Percentiles rank a stretch among this genome's conserved stretches.
Evolutionary conservation across 305 asterid species (phyloP).

Genomic region (Solanum hybrid): DNA sequence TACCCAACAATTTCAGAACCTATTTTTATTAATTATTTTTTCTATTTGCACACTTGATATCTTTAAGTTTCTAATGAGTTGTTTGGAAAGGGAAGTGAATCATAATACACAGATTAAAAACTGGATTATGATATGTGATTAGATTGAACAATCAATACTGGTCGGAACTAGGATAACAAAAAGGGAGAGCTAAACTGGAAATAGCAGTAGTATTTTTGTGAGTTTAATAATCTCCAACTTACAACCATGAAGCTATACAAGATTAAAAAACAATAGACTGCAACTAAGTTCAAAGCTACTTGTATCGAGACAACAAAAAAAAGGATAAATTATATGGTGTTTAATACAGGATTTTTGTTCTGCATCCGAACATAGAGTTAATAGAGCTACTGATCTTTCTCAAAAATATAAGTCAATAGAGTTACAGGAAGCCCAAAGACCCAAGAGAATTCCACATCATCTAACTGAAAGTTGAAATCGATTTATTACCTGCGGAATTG

Average conservation of each 20-base stretch:
- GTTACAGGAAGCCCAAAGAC: background rate
- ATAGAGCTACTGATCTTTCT: background rate
- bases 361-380: background rate
- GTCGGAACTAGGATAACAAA: background rate
- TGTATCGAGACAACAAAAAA: background rate
- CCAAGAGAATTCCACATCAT: background rate
- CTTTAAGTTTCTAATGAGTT: background rate
- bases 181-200: background rate
- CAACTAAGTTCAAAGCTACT: background rate
- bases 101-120: background rate
- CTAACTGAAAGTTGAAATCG: background rate
- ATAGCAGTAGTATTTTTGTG: background rate
- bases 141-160: background rate
- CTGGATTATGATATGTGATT: background rate
- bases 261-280: background rate
- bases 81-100: background rate
- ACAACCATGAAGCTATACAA: background rate
- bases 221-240: background rate
- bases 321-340: background rate
- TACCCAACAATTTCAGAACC: background rate
- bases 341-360: background rate
- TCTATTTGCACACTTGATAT: background rate
- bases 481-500: slow-evolving; percentile 84
- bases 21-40: background rate
- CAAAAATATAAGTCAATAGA: background rate